Base-by-base conservation (phyloP, 1,284 basidiomycete genomes). In the Phlebopus sp. region DNA sequence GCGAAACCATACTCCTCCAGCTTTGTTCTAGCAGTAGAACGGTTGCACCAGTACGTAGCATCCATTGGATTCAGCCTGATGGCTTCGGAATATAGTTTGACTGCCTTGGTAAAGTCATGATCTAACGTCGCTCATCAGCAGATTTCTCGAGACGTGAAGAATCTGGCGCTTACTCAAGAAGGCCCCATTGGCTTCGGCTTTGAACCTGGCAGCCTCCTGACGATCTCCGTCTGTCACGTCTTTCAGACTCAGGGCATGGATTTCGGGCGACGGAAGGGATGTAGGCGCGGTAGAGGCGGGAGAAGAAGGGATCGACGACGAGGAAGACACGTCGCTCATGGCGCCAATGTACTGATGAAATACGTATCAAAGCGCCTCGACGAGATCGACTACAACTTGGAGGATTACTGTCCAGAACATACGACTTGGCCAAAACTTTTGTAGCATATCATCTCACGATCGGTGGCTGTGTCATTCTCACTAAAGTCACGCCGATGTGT, bases 1-100 rank as follows among this genome's bases (percentile, higher is more conserved):
- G 88, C 90, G 63, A 90, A 89, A 5, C 90, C 90, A 60, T 86
- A 84, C 66, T 92, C 90, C 62, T 90, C 86, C 40, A 91, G 65
- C 64, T 82, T 90, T 69, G 89, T 87, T 37, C 88, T 77, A 17
- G 86, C 76, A 65, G 86, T 84, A 8, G 88, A 87, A 32, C 88
- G 77, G 67, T 91, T 91, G 60, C 85, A 89, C 82, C 85, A 91
- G 38, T 90, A 55, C 5, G 85, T 90, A 37, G 87, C 71, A 58
- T 91, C 89, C 30, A 68, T 68, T 0, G 90, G 90, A 63, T 95
- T 92, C 57, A 82, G 77, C 54, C 84, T 81, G 57, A 94, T 86
- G 1, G 92, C 90, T 46, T 81, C 68, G 1, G 84, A 76, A 66
- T 95, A 96, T 36, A 93, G 69, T 18, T 77, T 74, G 40, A 89